These are phyloP conservation scores for Trypanosoma melophagium DNA, from an alignment of 208 protist species.

Conservation along the genomic window DNA sequence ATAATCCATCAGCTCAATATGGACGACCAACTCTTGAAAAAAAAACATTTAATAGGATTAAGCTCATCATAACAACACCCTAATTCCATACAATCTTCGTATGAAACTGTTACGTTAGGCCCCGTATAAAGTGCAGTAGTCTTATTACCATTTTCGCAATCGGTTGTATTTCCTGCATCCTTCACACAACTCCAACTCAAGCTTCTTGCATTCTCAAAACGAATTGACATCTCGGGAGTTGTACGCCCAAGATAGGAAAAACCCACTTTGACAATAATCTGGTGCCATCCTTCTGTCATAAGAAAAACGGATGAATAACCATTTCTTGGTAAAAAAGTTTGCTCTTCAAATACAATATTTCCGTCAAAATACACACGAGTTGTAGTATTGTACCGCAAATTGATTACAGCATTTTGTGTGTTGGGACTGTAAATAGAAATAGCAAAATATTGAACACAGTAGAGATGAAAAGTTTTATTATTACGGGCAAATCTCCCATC, in stretches of 20 bases:
- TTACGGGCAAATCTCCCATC: constrained; percentile 16
- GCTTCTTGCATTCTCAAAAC: constrained; percentile 15
- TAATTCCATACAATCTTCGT: constrained; percentile 10
- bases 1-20: constrained; percentile 4
- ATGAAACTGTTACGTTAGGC: neutral
- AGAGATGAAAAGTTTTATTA: neutral
- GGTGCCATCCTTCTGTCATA: constrained; percentile 8
- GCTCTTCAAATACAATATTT: constrained; percentile 4
- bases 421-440: constrained; percentile 13
- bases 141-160: neutral
- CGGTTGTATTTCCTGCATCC: neutral
- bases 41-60: constrained; percentile 13
- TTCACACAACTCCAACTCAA: constrained; percentile 23
- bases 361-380: constrained; percentile 13
- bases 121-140: neutral
- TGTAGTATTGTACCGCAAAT: constrained; percentile 5
- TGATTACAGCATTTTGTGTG: constrained; percentile 3
- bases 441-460: constrained; percentile 17
- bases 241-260: neutral
- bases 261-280: constrained; percentile 9
- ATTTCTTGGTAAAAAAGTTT: constrained; percentile 1
- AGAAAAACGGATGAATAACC: constrained; percentile 4
- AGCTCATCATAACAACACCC: constrained; percentile 14
- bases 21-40: neutral
- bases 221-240: constrained; percentile 14